Evolutionary conservation across 768 basidiomycete species (phyloP).

Genomic region (Psilocybe tampanensis): DNA sequence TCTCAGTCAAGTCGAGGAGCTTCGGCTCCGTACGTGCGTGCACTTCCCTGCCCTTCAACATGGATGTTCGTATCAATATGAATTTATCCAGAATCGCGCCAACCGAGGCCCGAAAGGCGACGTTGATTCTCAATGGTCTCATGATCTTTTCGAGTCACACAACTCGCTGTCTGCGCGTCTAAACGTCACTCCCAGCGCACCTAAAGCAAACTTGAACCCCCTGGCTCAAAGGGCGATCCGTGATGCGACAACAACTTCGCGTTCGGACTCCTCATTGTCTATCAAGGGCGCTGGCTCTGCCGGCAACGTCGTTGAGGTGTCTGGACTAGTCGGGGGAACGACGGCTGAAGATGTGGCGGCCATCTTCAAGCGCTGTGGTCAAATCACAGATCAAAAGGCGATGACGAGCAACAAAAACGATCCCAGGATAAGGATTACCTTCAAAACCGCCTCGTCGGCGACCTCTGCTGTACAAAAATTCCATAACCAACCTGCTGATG

Average conservation of each 20-base stretch:
- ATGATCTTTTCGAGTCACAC: slow-evolving; percentile 67
- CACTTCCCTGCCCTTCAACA: slow-evolving; percentile 25
- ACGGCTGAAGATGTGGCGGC: slow-evolving; percentile 84
- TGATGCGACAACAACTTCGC: slow-evolving; percentile 49
- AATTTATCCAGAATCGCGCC: slow-evolving; percentile 44
- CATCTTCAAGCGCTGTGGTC: slow-evolving; percentile 81
- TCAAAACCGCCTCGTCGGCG: slow-evolving; percentile 66
- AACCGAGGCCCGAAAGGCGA: slow-evolving; percentile 66
- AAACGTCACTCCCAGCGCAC: slow-evolving; percentile 41
- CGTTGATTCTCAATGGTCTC: slow-evolving; percentile 67
- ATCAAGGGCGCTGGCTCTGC: slow-evolving; percentile 71
- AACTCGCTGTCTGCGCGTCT: slow-evolving; percentile 66
- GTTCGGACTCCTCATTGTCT: slow-evolving; percentile 40
- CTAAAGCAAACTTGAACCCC: slow-evolving; percentile 51
- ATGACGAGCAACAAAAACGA: slow-evolving; percentile 36
- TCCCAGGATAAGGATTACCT: slow-evolving; percentile 70
- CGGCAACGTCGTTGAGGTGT: slow-evolving; percentile 75
- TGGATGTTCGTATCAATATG: slow-evolving; percentile 23
- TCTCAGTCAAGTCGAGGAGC: slow-evolving; percentile 35
- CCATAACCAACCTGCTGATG: slow-evolving; percentile 82
- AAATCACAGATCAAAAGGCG: slow-evolving; percentile 53
- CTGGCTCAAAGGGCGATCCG: slow-evolving; percentile 64
- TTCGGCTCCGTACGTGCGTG: slow-evolving; percentile 58
- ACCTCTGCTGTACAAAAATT: slow-evolving; percentile 72
- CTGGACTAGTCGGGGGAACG: slow-evolving; percentile 74